Percentiles rank a stretch among this genome's conserved stretches.
Evolutionary conservation across 1,284 basidiomycete species (phyloP).

Genomic region (Rhodofomes roseus): DNA sequence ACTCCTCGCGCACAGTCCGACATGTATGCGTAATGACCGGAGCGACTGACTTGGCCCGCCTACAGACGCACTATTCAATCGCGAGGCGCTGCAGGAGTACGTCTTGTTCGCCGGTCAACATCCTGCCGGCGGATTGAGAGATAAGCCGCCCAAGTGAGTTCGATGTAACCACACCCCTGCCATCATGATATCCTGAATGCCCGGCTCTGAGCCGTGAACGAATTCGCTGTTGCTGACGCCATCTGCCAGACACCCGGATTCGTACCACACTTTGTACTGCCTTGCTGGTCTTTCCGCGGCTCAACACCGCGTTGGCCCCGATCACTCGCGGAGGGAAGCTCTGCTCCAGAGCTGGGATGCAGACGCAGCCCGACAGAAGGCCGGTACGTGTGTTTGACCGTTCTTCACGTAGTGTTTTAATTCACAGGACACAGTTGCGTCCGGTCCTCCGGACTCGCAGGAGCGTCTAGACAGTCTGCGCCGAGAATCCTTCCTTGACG

Average conservation of each 20-base stretch:
- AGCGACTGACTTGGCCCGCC: neutral
- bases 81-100: constrained; percentile 82
- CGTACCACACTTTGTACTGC: constrained; percentile 92
- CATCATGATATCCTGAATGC: neutral
- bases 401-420: neutral
- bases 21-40: neutral
- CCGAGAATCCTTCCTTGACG: constrained; percentile 51
- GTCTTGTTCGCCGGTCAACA: constrained; percentile 85
- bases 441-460: constrained; percentile 12
- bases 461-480: constrained; percentile 32
- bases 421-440: constrained; percentile 7
- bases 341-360: constrained; percentile 43
- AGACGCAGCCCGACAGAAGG: constrained; percentile 11
- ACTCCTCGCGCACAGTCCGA: neutral
- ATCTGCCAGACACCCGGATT: constrained; percentile 61
- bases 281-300: constrained; percentile 85
- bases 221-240: neutral
- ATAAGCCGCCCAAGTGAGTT: constrained; percentile 91
- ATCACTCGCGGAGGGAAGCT: constrained; percentile 38
- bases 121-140: constrained; percentile 81
- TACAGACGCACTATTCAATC: constrained; percentile 52
- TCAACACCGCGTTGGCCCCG: constrained; percentile 71
- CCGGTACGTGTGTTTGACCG: constrained; percentile 25
- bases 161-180: constrained; percentile 11
- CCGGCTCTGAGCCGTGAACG: neutral